Conservation (phyloP, 2,329 filamentous ascomycete genomes). For the Claviceps sp. region DNA sequence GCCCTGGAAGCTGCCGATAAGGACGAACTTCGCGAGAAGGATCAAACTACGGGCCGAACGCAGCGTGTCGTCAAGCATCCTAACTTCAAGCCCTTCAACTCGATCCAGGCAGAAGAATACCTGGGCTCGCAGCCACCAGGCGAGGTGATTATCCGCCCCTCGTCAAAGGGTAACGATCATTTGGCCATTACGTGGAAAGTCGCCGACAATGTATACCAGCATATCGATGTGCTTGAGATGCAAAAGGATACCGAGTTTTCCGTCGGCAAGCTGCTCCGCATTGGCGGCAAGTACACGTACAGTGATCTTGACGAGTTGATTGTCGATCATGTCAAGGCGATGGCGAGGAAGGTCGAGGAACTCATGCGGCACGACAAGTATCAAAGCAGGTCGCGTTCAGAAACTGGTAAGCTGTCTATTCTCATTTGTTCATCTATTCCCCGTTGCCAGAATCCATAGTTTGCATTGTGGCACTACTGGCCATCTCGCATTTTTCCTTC, state of each 20-base stretch:
- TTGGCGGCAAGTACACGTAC: slow-evolving; percentile 82
- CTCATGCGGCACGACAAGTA: slow-evolving; percentile 92
- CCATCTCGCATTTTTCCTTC: not conserved
- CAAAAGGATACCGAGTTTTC: slow-evolving; percentile 97
- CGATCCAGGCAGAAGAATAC: slow-evolving; percentile 84
- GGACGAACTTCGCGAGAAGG: slow-evolving; percentile 74
- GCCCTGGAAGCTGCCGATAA: slow-evolving; percentile 67
- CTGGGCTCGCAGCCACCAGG: slow-evolving; percentile 74
- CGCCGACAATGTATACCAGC: slow-evolving; percentile 88
- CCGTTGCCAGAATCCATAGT: no score
- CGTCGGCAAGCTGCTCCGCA: slow-evolving; percentile 71
- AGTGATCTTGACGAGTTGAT: slow-evolving; percentile 95
- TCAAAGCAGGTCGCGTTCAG: slow-evolving; percentile 63
- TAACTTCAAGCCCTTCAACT: slow-evolving; percentile 86
- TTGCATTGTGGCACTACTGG: no score
- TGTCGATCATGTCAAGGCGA: slow-evolving; percentile 91
- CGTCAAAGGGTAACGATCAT: slow-evolving; percentile 90
- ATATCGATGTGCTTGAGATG: slow-evolving; percentile 91
- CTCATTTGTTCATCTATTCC: no score
- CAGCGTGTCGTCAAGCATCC: slow-evolving; percentile 97
- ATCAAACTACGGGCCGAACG: slow-evolving; percentile 69
- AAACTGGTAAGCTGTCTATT: slow-evolving; percentile 57
- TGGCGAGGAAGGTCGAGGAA: slow-evolving; percentile 95
- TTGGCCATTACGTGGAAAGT: slow-evolving; percentile 97
- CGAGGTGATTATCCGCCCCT: slow-evolving; percentile 89